A percentile compares a stretch with the other conserved stretches of the same genome.
Evolutionary conservation across 306 rosid genomes (phyloP).

Genomic region (Datisca glomerata): DNA sequence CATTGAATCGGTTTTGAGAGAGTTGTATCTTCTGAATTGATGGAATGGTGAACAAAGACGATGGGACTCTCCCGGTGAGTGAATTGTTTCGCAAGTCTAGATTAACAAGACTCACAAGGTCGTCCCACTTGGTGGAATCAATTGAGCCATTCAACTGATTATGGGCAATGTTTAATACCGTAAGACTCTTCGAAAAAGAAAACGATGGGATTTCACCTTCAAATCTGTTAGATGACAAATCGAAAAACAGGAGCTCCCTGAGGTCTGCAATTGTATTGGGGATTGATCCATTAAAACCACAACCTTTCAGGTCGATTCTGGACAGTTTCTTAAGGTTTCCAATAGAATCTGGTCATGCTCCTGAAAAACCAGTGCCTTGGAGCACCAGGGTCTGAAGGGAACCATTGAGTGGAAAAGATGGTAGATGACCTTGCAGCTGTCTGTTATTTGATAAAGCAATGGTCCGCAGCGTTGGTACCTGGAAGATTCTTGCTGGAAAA

Average conservation of each 20-base stretch:
- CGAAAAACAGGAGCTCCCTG: constrained; percentile 10
- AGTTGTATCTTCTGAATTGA: constrained; percentile 9
- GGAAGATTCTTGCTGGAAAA: constrained; percentile 20
- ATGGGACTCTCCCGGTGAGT: constrained; percentile 15
- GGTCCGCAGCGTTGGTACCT: constrained; percentile 8
- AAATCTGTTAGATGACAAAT: constrained; percentile 6
- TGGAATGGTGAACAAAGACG: constrained; percentile 14
- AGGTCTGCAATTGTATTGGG: constrained; percentile 13
- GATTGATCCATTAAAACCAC: constrained; percentile 17
- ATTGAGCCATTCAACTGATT: constrained; percentile 18
- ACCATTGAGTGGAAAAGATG: constrained; percentile 5
- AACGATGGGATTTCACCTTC: constrained; percentile 23
- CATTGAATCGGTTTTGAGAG: constrained; percentile 10
- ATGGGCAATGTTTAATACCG: constrained; percentile 6
- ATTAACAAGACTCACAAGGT: constrained; percentile 7
- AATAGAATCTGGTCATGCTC: constrained; percentile 13
- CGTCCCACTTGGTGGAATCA: constrained; percentile 13
- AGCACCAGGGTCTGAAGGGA: constrained; percentile 10
- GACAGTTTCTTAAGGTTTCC: constrained; percentile 12
- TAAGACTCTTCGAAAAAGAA: constrained; percentile 8
- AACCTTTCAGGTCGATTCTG: constrained; percentile 2
- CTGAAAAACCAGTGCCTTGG: constrained; percentile 5
- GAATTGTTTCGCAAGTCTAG: constrained; percentile 16
- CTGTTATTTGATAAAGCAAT: constrained; percentile 2
- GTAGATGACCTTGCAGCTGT: constrained; percentile 17